Evolutionary conservation across 495 filamentous ascomycete species (phyloP).

Genomic region (Aspergillus funiculosus): DNA sequence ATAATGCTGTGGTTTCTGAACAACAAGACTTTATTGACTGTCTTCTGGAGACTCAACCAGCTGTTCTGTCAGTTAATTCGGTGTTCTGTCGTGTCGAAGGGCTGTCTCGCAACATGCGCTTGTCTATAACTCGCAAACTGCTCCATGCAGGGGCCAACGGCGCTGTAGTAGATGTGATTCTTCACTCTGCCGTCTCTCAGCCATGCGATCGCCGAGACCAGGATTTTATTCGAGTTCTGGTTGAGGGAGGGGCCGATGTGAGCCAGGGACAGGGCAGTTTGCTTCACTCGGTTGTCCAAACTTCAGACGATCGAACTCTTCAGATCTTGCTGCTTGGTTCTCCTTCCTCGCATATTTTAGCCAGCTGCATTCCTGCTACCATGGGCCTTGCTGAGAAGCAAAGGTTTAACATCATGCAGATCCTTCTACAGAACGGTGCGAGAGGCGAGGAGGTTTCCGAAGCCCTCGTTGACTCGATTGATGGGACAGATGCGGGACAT

Average conservation of each 20-base stretch:
- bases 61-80: background rate
- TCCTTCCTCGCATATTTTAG: background rate
- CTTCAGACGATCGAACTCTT: background rate
- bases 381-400: background rate
- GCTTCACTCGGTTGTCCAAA: background rate
- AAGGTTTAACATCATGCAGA: constrained; percentile 5
- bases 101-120: background rate
- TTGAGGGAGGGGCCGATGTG: constrained; percentile 7
- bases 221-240: constrained; percentile 3
- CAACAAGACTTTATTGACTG: constrained; percentile 3
- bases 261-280: constrained; percentile 1
- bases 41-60: constrained; percentile 1
- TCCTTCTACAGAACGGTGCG: constrained; percentile 6
- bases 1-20: constrained; percentile 1
- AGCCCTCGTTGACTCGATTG: constrained; percentile 7
- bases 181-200: background rate
- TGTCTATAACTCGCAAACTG: constrained; percentile 3
- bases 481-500: background rate
- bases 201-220: background rate
- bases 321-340: constrained; percentile 8
- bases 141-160: constrained; percentile 8
- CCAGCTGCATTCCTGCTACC: background rate
- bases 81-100: constrained; percentile 1
- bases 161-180: background rate
- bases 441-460: constrained; percentile 7